Conservation (phyloP, 75 land plant genomes). For the Ceratopteris richardii region DNA sequence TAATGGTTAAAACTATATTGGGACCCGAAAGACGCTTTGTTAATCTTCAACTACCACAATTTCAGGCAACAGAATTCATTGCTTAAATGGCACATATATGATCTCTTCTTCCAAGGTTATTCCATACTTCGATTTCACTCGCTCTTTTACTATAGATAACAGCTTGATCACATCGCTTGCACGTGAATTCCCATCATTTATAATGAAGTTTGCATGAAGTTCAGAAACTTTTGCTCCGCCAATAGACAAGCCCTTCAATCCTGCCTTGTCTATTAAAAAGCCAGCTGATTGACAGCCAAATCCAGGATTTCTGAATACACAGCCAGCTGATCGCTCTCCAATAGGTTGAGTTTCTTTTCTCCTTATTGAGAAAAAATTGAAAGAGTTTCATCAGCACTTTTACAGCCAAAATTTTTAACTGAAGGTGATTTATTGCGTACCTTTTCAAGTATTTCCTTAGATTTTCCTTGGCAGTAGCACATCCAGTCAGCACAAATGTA, state of each 20-base stretch:
- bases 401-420: too few relatives aligned
- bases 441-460: conserved; percentile 34
- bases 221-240: conserved; percentile 69
- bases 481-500: conserved; percentile 41
- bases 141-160: conserved; percentile 41
- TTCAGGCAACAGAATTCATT: too few relatives aligned
- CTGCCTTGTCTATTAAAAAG: conserved; percentile 56
- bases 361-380: too few relatives aligned
- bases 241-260: conserved; percentile 47
- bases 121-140: conserved; percentile 37
- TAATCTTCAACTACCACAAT: too few relatives aligned
- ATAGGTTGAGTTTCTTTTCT: conserved; percentile 47
- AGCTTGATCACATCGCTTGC: conserved; percentile 47
- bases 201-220: conserved; percentile 59
- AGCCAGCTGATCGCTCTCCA: conserved; percentile 45
- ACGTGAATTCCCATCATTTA: conserved; percentile 36
- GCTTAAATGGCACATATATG: conserved; percentile 22
- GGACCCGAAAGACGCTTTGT: too few relatives aligned
- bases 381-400: too few relatives aligned
- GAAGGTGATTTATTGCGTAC: too few relatives aligned
- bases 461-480: conserved; percentile 14
- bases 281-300: conserved; percentile 36
- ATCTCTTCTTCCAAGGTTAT: conserved; percentile 53
- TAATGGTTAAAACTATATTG: too few relatives aligned
- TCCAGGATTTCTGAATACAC: conserved; percentile 64